Base-by-base conservation (phyloP, 2,329 filamentous ascomycete genomes). In the Neoarthrinium moseri region DNA sequence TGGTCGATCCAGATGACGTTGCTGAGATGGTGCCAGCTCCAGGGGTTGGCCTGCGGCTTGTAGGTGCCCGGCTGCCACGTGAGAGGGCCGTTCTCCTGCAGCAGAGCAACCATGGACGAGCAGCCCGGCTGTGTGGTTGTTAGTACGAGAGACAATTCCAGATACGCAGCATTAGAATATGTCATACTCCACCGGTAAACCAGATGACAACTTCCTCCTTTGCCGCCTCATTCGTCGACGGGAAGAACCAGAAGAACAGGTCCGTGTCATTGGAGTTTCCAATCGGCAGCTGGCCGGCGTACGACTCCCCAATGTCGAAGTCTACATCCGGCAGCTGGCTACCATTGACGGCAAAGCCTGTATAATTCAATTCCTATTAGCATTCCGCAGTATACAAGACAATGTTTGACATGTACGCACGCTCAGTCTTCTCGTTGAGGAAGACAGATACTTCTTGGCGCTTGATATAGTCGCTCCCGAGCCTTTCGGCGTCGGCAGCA, bases 271-370 rank as follows among this genome's bases (percentile, higher is more conserved):
- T 59, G 0, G 69, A 61, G 13, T 70, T 58, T 29, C 68, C 64
- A 43, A 86, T 80, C 5, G 83, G 81, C 22, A 86, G 60, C 15
- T 78, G 60, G 15, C 83, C 83, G n/a, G 82, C 77, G 53, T 85
- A 86, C 0, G 77, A 81, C 63, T 86, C 81, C 44, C 79, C 77
- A 33, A 88, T 68, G 50, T 90, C 85, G 50, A 87, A 91, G 21
- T 75, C 60, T 1, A 90, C 81, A 15, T 88, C 83, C 0, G 87
- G 87, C 38, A 90, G 78, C 1, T 64, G 71, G 3, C 72, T 75
- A 3, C 86, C 81, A 54, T 89, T 78, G 32, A 88, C 81, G 18
- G 73, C 76, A 50, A 83, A 87, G 12, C 36, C 45, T 47, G 26
- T 33, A 11, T n/a, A 21, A 20, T 15, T 29, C n/a, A 6, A 15